These are phyloP conservation scores for Leptomonas pyrrhocoris DNA, from an alignment of 208 protist genomes.

Conservation along the genomic window DNA sequence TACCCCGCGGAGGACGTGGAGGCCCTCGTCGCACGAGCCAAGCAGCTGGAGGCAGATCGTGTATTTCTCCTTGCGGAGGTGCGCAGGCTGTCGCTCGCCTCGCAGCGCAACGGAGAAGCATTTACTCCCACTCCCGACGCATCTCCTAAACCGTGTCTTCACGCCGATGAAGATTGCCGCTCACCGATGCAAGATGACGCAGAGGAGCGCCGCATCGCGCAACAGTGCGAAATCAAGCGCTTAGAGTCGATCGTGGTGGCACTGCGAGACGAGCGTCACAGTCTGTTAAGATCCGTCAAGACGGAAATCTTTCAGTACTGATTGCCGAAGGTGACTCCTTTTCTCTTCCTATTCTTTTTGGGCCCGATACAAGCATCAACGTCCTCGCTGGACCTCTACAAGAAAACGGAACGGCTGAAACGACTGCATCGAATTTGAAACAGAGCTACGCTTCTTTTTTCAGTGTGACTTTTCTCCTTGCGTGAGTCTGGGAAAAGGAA, in stretches of 20 bases:
- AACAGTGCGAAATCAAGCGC: constrained; percentile 22
- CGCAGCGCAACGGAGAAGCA: neutral
- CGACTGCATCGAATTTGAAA: too few species aligned
- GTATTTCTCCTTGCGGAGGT: constrained; percentile 23
- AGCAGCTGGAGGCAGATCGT: constrained; percentile 27
- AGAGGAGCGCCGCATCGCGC: constrained; percentile 13
- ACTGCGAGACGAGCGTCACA: constrained; percentile 29
- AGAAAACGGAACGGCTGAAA: too few species aligned
- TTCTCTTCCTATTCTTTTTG: too few species aligned
- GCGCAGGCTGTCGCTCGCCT: neutral
- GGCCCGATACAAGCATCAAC: too few species aligned
- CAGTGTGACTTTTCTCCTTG: too few species aligned
- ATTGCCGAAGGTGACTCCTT: neutral
- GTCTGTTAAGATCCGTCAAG: constrained; percentile 15
- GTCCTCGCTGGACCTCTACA: too few species aligned
- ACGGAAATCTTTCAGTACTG: constrained; percentile 18
- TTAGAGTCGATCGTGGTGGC: constrained; percentile 23
- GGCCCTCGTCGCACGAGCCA: constrained; percentile 26
- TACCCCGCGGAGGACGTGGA: constrained; percentile 33
- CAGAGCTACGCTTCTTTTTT: too few species aligned
- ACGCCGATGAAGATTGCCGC: neutral
- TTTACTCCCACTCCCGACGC: neutral
- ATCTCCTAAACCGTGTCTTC: neutral
- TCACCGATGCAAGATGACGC: neutral
- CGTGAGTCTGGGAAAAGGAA: too few species aligned